phyloP scores from a whole-genome alignment of 352 stramenopile species.

The Hyaloperonospora brassicae region DNA sequence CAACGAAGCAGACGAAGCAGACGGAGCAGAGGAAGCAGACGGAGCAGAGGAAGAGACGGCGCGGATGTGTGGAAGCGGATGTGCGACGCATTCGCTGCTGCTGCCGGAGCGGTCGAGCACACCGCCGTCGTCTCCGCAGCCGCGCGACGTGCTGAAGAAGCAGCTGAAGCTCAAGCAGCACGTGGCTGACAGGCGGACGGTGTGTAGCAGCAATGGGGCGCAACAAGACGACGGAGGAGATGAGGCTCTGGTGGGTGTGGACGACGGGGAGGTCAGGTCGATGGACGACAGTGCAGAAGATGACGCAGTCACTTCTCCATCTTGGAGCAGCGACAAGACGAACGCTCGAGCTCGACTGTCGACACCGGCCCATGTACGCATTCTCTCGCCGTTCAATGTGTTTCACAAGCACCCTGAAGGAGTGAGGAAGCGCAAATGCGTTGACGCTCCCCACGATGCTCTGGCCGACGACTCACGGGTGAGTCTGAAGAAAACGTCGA shows the following conservation, averaged over 20 bases:
- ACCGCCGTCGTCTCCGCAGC: constrained; percentile 71
- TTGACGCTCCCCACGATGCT: constrained; percentile 29
- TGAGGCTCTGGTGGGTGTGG: constrained; percentile 37
- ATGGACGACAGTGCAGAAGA: constrained; percentile 27
- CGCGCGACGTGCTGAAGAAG: constrained; percentile 59
- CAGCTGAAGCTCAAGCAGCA: constrained; percentile 54
- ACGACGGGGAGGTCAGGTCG: constrained; percentile 50
- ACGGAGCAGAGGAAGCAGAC: constrained; percentile 2
- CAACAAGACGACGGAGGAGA: constrained; percentile 16
- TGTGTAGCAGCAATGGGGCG: constrained; percentile 1
- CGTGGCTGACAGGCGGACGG: neutral
- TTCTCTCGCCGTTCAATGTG: constrained; percentile 47
- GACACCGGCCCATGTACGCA: constrained; percentile 48
- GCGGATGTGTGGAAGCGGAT: constrained; percentile 8
- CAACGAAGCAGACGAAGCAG: constrained; percentile 10
- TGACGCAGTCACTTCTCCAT: constrained; percentile 15
- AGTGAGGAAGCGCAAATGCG: constrained; percentile 72
- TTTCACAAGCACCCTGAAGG: constrained; percentile 61
- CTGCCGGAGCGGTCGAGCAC: constrained; percentile 46
- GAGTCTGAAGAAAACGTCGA: constrained; percentile 64
- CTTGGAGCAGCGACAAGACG: constrained; percentile 5
- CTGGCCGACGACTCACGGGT: constrained; percentile 9
- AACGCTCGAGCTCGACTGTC: constrained; percentile 35
- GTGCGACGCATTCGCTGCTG: constrained; percentile 16
- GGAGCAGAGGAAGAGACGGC: constrained; percentile 6